phyloP scores from a whole-genome alignment of 164 flowering plant species.

The Umbellularia californica region DNA sequence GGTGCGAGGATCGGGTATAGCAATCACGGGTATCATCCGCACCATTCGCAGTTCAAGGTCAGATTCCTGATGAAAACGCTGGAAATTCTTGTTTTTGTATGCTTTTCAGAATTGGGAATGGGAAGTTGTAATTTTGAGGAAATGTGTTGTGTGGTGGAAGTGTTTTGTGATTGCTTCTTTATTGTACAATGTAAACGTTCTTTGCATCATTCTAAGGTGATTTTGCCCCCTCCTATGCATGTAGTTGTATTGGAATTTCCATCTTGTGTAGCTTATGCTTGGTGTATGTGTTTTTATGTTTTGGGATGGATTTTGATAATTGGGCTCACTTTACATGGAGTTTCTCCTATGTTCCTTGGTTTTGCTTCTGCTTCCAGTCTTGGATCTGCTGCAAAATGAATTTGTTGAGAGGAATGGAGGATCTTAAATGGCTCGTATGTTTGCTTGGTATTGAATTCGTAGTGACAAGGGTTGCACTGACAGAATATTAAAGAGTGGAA shows the following conservation, averaged over 20 bases:
- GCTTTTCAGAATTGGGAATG: conserved; percentile 21
- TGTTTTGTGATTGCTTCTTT: conserved; percentile 1
- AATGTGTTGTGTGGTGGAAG: conserved; percentile 5
- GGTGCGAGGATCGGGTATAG: conserved; percentile 63
- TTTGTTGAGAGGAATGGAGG: neutral
- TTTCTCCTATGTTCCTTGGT: neutral
- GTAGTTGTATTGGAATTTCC: neutral
- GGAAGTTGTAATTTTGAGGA: conserved; percentile 12
- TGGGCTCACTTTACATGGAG: neutral
- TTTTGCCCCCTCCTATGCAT: neutral
- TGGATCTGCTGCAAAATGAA: neutral
- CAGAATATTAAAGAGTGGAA: too few relatives aligned
- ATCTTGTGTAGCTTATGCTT: neutral
- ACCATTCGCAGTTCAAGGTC: conserved; percentile 99
- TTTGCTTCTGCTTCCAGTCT: neutral
- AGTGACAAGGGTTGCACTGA: too few relatives aligned
- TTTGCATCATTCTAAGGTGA: conserved; percentile 7
- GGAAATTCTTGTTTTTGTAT: conserved; percentile 12
- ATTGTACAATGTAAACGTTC: conserved; percentile 19
- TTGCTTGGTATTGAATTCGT: too few relatives aligned
- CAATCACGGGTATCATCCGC: conserved; percentile 69
- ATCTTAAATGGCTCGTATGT: too few relatives aligned
- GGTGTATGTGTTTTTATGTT: neutral
- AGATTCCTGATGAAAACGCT: conserved; percentile 25
- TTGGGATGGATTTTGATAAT: neutral